phyloP scores from a whole-genome alignment of 2,329 filamentous ascomycete species.

The Calonectria crousiana region DNA sequence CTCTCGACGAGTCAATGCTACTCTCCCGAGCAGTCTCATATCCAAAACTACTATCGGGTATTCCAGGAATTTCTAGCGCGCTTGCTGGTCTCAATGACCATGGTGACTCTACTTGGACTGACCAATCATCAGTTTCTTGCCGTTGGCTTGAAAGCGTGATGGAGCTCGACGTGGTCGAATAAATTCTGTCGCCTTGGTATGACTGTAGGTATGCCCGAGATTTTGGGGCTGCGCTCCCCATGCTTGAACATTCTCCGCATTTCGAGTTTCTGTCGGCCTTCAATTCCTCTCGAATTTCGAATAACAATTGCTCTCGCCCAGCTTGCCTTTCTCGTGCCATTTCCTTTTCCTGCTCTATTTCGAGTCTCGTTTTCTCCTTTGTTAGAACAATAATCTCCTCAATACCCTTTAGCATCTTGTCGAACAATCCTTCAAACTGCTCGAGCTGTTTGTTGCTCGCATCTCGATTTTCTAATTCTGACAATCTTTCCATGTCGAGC shows the following conservation, averaged over 20 bases:
- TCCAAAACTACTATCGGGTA: background rate
- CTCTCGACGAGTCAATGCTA: background rate
- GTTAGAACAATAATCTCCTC: background rate
- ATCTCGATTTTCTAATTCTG: background rate
- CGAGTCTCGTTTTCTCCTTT: background rate
- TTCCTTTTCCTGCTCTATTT: background rate
- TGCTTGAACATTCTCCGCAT: background rate
- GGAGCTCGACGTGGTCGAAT: background rate
- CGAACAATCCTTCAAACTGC: background rate
- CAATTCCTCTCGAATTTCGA: background rate
- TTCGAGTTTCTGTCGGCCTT: background rate
- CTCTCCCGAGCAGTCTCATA: background rate
- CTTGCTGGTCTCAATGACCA: background rate
- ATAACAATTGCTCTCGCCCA: background rate
- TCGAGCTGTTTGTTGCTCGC: background rate
- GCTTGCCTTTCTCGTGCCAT: background rate
- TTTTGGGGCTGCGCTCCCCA: background rate
- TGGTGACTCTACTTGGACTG: background rate
- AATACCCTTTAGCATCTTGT: background rate
- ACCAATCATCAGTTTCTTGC: background rate
- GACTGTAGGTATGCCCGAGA: background rate
- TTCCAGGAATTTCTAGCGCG: background rate
- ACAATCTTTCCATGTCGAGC: background rate
- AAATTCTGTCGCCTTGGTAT: background rate
- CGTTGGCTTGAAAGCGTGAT: background rate